Base-by-base conservation (phyloP, 495 filamentous ascomycete genomes). In the Pyronema omphalodes region DNA sequence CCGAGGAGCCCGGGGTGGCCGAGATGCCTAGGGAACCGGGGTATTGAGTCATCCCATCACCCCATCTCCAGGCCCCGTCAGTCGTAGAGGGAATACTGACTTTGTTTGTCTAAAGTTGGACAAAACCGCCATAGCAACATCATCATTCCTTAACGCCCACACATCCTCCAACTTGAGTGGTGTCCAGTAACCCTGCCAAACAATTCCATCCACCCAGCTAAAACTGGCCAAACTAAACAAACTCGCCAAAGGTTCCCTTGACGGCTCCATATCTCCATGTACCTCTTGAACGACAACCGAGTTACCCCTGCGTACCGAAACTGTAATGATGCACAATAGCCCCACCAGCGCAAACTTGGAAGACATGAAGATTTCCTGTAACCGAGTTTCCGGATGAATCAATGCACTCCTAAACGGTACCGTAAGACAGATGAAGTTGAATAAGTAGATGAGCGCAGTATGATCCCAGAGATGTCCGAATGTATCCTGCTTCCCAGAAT, bases 381-480 rank as follows among this genome's bases (percentile, higher is more conserved):
- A 63, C 14, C 71, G 66, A n/a, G 80, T 80, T 34, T 66, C 68
- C 1, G 88, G 83, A 68, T 91, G 84, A 55, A 96, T 81, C 48
- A 96, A 66, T 39, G 76, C 79, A 35, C 88, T 93, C 39, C 93
- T 83, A 72, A 96, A 91, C 6, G 86, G 67, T 57, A 86, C 68
- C 14, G 85, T 57, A 1, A 75, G 72, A 61, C 88, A 80, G 35
- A 89, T 60, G 84, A 91, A 95, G 62, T 87, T 83, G 50, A 82
- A 70, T 51, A 74, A 73, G 66, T 99, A 99, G n/a, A 96, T 74
- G 44, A 74, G 69, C 7, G 87, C 81, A 0, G 93, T 96, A 67
- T 99, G 91, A 58, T 87, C 86, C 93, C 93, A 99, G 8, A 96
- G 67, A 40, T 76, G 74, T 12, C 83, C 82, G 19, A 88, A 75